Conservation (phyloP, 495 filamentous ascomycete genomes). For the Ramalina intermedia region DNA sequence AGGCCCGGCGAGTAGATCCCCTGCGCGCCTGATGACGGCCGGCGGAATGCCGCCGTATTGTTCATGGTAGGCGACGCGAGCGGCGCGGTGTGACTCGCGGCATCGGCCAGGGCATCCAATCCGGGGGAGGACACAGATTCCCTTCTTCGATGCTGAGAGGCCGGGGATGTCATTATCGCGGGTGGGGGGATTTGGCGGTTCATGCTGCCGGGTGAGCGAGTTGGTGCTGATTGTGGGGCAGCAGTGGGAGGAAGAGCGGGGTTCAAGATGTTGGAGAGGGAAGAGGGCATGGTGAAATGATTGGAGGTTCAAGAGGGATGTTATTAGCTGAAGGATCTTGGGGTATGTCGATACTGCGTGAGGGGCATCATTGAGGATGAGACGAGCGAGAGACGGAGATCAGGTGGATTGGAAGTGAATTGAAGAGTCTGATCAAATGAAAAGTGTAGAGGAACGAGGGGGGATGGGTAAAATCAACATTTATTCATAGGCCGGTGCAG, state of each 20-base stretch:
- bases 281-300: slow-evolving; percentile 6
- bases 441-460: too few relatives aligned
- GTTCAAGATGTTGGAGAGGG: slow-evolving; percentile 13
- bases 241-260: slow-evolving; percentile 7
- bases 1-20: not conserved
- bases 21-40: not conserved
- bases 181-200: slow-evolving; percentile 7
- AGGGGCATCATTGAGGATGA: too few relatives aligned
- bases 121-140: slow-evolving; percentile 14
- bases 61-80: slow-evolving; percentile 12
- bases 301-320: too few relatives aligned
- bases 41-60: not conserved
- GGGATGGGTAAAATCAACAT: too few relatives aligned
- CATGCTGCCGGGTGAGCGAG: not conserved
- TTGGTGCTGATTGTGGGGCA: not conserved
- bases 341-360: too few relatives aligned
- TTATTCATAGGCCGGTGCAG: too few relatives aligned
- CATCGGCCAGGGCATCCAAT: slow-evolving; percentile 16
- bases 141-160: slow-evolving; percentile 1
- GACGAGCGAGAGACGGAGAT: too few relatives aligned
- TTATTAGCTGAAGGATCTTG: too few relatives aligned
- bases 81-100: slow-evolving; percentile 14
- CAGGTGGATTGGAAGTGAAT: too few relatives aligned
- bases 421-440: too few relatives aligned
- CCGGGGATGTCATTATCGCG: slow-evolving; percentile 1